These are phyloP conservation scores for Diaporthe ampelina DNA, from an alignment of 2,329 filamentous ascomycete species.

Conservation along the genomic window DNA sequence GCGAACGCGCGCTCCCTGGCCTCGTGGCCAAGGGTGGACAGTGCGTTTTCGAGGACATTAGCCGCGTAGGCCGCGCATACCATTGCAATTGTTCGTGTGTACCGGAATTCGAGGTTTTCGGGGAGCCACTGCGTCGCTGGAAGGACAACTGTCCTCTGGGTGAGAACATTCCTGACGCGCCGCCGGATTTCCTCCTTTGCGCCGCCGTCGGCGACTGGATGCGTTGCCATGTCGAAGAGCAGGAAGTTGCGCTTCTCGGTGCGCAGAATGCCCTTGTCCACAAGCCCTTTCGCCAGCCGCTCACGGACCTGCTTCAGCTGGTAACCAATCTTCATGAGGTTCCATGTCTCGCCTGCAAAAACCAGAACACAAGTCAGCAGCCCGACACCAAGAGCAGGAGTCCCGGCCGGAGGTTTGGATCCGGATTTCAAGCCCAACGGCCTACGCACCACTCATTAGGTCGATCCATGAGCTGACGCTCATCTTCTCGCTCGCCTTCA, in stretches of 20 bases:
- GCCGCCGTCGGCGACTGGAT: conserved; percentile 94
- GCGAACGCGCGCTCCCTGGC: conserved; percentile 94
- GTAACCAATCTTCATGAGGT: conserved; percentile 99
- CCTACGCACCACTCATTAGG: conserved; percentile 90
- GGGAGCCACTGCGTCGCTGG: conserved; percentile 89
- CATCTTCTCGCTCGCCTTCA: conserved; percentile 99
- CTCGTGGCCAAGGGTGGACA: conserved; percentile 94
- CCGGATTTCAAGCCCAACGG: neutral
- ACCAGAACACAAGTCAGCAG: conserved; percentile 25
- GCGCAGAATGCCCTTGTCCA: conserved; percentile 98
- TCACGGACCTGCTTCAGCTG: conserved; percentile 99
- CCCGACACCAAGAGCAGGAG: conserved; percentile 14
- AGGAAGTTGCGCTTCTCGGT: conserved; percentile 99
- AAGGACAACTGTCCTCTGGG: conserved; percentile 93
- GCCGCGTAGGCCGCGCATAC: conserved; percentile 98
- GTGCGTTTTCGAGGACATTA: conserved; percentile 97
- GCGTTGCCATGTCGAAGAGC: conserved; percentile 99
- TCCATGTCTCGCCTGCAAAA: conserved; percentile 93
- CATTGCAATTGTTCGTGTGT: conserved; percentile 92
- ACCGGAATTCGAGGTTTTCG: conserved; percentile 94
- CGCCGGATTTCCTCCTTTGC: conserved; percentile 98
- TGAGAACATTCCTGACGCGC: conserved; percentile 92
- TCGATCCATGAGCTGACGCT: conserved; percentile 99
- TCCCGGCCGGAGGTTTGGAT: neutral
- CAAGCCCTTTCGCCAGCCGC: conserved; percentile 94